Evolutionary conservation across 495 filamentous ascomycete genomes (phyloP).

Genomic region (Tuber microsphaerosporum): DNA sequence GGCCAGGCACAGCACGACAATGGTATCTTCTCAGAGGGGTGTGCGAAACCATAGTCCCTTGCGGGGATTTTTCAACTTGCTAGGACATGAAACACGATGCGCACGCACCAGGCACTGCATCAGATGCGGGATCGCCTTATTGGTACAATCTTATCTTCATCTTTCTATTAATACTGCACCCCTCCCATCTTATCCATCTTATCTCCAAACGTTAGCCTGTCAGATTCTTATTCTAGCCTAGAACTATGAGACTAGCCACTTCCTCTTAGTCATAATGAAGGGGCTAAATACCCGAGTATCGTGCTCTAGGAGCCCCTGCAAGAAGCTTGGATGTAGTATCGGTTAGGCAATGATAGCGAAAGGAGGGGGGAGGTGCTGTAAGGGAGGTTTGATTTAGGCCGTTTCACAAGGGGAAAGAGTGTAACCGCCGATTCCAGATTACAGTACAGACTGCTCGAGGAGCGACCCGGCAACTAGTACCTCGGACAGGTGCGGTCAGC

Average conservation of each 20-base stretch:
- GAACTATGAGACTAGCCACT: not conserved
- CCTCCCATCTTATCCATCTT: conserved; percentile 1
- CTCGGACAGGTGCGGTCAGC: not conserved
- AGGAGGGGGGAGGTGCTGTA: not conserved
- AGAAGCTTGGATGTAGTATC: not conserved
- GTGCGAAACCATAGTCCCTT: not conserved
- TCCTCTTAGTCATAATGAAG: not conserved
- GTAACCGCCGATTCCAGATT: not conserved
- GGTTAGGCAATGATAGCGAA: not conserved
- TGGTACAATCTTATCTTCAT: not conserved
- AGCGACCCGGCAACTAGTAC: not conserved
- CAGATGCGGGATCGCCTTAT: not conserved
- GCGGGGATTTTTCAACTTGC: conserved; percentile 5
- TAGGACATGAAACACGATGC: not conserved
- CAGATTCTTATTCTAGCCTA: not conserved
- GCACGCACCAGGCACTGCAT: not conserved
- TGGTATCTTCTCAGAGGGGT: not conserved
- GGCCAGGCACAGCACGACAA: not conserved
- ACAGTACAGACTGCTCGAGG: not conserved
- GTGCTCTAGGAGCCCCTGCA: not conserved
- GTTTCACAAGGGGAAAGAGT: not conserved
- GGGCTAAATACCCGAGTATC: not conserved
- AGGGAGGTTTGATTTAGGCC: not conserved
- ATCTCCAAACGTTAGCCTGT: not conserved
- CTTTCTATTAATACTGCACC: not conserved